Percentiles rank a stretch among this genome's conserved stretches.
phyloP scores from a whole-genome alignment of 805 yeast genomes.

The Candida oleophila region DNA sequence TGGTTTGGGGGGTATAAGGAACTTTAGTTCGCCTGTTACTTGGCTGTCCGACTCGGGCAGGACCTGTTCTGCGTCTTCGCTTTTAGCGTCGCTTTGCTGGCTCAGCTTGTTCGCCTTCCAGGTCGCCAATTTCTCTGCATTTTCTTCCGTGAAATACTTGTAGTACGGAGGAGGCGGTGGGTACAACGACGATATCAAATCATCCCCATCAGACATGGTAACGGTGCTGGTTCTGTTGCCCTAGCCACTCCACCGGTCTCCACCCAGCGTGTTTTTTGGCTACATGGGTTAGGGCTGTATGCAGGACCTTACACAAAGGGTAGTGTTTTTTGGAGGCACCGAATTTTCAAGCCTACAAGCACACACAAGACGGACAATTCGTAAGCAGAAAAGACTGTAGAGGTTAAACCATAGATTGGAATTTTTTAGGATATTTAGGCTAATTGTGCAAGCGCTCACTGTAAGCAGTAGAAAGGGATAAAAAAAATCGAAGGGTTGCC shows the following conservation, averaged over 20 bases:
- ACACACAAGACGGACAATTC: neutral
- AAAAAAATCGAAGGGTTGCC: too few relatives aligned
- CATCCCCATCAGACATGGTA: conserved; percentile 17
- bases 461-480: too few relatives aligned
- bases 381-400: neutral
- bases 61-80: neutral
- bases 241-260: too few relatives aligned
- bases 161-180: conserved; percentile 94
- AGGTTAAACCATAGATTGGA: too few relatives aligned
- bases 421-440: too few relatives aligned
- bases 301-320: neutral
- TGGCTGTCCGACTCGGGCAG: conserved; percentile 4
- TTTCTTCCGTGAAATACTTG: conserved; percentile 69
- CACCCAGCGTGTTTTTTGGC: too few relatives aligned
- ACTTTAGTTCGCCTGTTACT: conserved; percentile 49
- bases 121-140: conserved; percentile 44
- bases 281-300: too few relatives aligned
- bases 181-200: conserved; percentile 64
- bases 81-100: conserved; percentile 8
- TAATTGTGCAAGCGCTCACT: too few relatives aligned
- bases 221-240: neutral
- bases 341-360: neutral
- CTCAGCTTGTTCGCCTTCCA: conserved; percentile 18
- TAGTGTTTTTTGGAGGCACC: neutral
- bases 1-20: conserved; percentile 61